Conservation (phyloP, 768 basidiomycete genomes). For the Mycena galericulata region DNA sequence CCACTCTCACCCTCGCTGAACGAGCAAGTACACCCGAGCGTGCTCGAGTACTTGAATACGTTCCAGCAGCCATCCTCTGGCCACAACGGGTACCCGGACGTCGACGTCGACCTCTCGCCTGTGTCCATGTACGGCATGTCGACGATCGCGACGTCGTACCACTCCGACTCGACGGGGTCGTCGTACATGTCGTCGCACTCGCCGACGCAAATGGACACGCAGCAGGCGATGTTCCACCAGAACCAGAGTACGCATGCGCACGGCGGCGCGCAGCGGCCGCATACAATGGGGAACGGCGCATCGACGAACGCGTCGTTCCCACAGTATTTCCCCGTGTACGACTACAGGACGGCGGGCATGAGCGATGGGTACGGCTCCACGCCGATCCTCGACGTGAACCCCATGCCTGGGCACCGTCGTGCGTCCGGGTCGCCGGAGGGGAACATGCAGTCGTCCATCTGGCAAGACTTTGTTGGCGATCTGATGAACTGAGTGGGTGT, state of each 20-base stretch:
- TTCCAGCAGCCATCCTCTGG: conserved; percentile 52
- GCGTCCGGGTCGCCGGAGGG: conserved; percentile 70
- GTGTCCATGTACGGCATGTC: conserved; percentile 63
- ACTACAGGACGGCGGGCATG: conserved; percentile 63
- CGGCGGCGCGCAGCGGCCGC: conserved; percentile 33
- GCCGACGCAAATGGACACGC: conserved; percentile 32
- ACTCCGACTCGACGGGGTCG: conserved; percentile 50
- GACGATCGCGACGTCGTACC: conserved; percentile 46
- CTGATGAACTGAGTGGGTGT: conserved; percentile 42
- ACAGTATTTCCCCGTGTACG: conserved; percentile 82
- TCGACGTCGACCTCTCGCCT: conserved; percentile 52
- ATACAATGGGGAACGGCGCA: conserved; percentile 30
- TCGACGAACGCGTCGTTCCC: conserved; percentile 56
- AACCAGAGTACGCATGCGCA: conserved; percentile 33
- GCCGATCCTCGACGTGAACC: conserved; percentile 56
- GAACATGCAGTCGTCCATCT: conserved; percentile 68
- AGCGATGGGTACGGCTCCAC: conserved; percentile 41
- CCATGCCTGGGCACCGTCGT: conserved; percentile 50
- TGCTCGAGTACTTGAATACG: conserved; percentile 76
- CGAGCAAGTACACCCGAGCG: conserved; percentile 68
- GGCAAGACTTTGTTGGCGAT: conserved; percentile 72
- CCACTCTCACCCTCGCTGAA: conserved; percentile 66
- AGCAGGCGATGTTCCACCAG: conserved; percentile 41
- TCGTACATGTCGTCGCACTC: conserved; percentile 49
- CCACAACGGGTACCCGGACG: conserved; percentile 44